A percentile compares a stretch with the other conserved stretches of the same genome.
phyloP scores from a whole-genome alignment of 108 stramenopile species.

The Pseudonitzschia multistriata region DNA sequence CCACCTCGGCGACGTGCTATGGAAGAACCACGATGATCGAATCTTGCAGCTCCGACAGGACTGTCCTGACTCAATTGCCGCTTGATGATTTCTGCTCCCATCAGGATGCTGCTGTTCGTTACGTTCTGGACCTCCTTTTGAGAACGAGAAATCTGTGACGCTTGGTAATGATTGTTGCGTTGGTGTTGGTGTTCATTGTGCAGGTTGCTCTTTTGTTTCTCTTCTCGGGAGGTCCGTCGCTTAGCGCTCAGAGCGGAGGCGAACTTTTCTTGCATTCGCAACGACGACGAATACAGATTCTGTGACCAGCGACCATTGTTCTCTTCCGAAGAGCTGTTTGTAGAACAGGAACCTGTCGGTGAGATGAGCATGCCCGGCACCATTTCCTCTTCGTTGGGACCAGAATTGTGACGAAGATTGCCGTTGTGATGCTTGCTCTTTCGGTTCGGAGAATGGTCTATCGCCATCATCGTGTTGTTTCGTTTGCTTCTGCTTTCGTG shows the following conservation, averaged over 20 bases:
- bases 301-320: background rate
- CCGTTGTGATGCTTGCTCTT: no score
- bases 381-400: background rate
- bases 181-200: slow-evolving; percentile 1
- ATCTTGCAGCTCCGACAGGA: background rate
- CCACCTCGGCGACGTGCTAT: background rate
- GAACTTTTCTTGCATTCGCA: slow-evolving; percentile 9
- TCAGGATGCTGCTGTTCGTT: slow-evolving; percentile 2
- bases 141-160: background rate
- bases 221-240: background rate
- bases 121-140: background rate
- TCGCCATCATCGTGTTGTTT: background rate
- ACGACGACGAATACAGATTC: background rate
- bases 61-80: slow-evolving; percentile 4
- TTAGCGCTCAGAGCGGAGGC: background rate
- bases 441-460: background rate
- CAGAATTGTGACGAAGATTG: background rate
- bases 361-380: background rate
- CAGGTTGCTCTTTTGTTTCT: background rate
- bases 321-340: background rate
- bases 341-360: background rate
- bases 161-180: background rate
- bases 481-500: background rate
- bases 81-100: slow-evolving; percentile 10
- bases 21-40: background rate